Conservation (phyloP, 495 filamentous ascomycete species). For the Penicillium cosmopolitanum region DNA sequence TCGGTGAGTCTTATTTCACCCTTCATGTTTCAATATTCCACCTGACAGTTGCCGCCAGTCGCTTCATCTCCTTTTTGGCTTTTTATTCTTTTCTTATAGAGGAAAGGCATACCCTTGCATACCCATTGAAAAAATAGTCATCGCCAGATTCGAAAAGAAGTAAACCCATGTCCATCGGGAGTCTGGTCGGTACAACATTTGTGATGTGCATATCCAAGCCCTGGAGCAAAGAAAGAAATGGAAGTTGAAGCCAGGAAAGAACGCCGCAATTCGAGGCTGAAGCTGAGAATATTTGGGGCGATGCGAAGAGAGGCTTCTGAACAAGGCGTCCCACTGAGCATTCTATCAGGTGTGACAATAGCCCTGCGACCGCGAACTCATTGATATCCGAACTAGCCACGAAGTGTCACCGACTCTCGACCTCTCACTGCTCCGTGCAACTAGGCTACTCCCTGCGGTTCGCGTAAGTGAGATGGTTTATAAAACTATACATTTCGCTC, state of each 20-base stretch:
- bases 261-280: not conserved
- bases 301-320: not conserved
- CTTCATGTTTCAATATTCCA: too few relatives aligned
- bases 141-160: not conserved
- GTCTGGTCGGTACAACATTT: slow-evolving; percentile 3
- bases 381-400: not conserved
- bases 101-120: slow-evolving; percentile 1
- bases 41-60: too few relatives aligned
- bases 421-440: not conserved
- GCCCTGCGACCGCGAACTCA: not conserved
- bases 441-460: not conserved
- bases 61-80: too few relatives aligned
- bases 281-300: not conserved
- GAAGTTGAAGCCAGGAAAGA: not conserved
- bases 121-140: not conserved
- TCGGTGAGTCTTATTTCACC: too few relatives aligned
- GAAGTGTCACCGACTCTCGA: not conserved
- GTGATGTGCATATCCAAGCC: slow-evolving; percentile 2
- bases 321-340: not conserved
- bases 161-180: slow-evolving; percentile 3
- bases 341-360: slow-evolving; percentile 3
- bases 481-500: not conserved
- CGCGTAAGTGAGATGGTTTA: not conserved
- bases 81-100: too few relatives aligned
- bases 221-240: not conserved